Base-by-base conservation (phyloP, 2,329 filamentous ascomycete species). In the Scedosporium apiospermum region DNA sequence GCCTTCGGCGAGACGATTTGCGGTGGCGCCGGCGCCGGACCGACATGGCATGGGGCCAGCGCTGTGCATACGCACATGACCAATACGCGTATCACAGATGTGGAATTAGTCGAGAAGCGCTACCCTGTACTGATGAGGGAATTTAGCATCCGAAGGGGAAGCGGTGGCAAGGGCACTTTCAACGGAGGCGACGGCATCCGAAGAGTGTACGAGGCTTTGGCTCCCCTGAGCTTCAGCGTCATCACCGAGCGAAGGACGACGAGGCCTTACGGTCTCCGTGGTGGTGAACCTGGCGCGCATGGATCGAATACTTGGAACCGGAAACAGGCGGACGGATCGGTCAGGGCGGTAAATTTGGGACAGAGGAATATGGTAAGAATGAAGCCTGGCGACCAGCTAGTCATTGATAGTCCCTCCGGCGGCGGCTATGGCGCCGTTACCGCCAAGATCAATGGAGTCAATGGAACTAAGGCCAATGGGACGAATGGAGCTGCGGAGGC, bases 81-180 rank as follows among this genome's bases (percentile, higher is more conserved):
- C 1, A 93, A 93, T 69, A 93, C 89, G 6, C 83, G 89, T 6
- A 93, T 93, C 70, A 93, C 76, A 0, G 76, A 78, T 66, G 74
- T 75, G 3, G 76, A 78, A 64, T 76, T 78, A 23, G 76, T 78
- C n/a, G 76, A 78, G 66, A 69, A 75, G 49, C 69, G 76, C 2
- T 92, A 93, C 69, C 90, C 90, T 0, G 88, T 91, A 1, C 73
- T 93, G 0, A 76, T 93, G 12, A 78, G 86, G 1, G 84, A 91
- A 68, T 93, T 92, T 70, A 82, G 82, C 5, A 75, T 93, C 14
- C 76, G 90, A 1, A 67, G 76, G 1, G 85, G 82, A 16, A 85
- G 84, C 10, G 90, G 90, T 0, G 69, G 74, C 2, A 90, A 90
- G n/a, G n/a, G 1, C 82, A 85, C 72, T 85, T 89, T n/a, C 68